phyloP scores from a whole-genome alignment of 2,329 filamentous ascomycete species.

The Cordyceps militaris region DNA sequence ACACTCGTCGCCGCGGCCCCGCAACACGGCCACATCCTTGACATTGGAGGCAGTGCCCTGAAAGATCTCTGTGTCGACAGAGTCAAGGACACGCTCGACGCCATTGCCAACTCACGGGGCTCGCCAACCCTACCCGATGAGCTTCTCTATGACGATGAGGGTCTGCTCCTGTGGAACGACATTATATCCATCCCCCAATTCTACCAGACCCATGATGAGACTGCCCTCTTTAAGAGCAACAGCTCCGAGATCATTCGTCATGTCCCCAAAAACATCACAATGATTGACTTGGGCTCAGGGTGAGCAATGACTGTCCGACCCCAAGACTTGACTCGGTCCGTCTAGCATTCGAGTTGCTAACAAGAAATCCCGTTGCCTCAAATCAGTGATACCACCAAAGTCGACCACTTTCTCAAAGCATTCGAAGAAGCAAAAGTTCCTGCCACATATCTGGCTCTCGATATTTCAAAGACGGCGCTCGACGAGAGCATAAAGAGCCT shows the following conservation, averaged over 20 bases:
- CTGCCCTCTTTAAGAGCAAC: constrained; percentile 28
- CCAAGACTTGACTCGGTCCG: background rate
- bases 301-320: constrained; percentile 22
- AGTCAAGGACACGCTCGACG: constrained; percentile 22
- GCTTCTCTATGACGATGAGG: constrained; percentile 32
- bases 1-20: constrained; percentile 13
- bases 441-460: constrained; percentile 32
- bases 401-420: constrained; percentile 29
- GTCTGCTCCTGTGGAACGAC: constrained; percentile 33
- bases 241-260: constrained; percentile 28
- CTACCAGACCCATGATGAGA: constrained; percentile 36
- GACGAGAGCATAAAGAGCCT: constrained; percentile 28
- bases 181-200: constrained; percentile 34
- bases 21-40: constrained; percentile 27
- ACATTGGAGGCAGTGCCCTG: constrained; percentile 33
- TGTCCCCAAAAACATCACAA: constrained; percentile 25
- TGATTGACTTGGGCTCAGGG: constrained; percentile 37
- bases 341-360: constrained; percentile 11
- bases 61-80: constrained; percentile 21
- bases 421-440: constrained; percentile 25
- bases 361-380: constrained; percentile 7
- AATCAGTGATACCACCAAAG: constrained; percentile 33
- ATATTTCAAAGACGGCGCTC: constrained; percentile 32
- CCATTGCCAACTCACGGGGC: constrained; percentile 18
- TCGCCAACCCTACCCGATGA: constrained; percentile 32